Evolutionary conservation across 495 filamentous ascomycete genomes (phyloP).

Genomic region (Rostrohypoxylon terebratum): DNA sequence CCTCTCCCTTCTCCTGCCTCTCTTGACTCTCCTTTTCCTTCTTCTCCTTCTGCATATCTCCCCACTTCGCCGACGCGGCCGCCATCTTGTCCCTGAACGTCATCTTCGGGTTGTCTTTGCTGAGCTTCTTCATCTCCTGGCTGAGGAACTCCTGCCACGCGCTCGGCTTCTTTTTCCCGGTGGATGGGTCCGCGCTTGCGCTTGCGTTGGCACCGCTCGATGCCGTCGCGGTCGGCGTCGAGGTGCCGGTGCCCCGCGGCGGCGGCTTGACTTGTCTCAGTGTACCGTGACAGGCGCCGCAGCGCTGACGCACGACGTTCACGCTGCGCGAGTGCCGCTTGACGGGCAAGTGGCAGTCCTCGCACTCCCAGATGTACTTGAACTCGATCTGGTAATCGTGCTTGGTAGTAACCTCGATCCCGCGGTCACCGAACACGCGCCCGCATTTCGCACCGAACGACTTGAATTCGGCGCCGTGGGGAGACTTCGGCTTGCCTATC

Average conservation of each 20-base stretch:
- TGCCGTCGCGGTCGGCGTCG: not conserved
- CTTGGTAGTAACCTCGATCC: slow-evolving; percentile 82
- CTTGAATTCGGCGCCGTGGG: slow-evolving; percentile 89
- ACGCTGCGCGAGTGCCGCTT: slow-evolving; percentile 88
- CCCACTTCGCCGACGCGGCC: slow-evolving; percentile 60
- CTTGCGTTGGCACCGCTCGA: not conserved
- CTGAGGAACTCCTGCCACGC: slow-evolving; percentile 76
- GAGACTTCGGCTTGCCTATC: slow-evolving; percentile 70
- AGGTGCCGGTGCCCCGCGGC: slow-evolving; percentile 62
- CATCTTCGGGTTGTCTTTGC: slow-evolving; percentile 59
- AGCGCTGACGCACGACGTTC: slow-evolving; percentile 71
- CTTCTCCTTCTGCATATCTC: slow-evolving; percentile 14
- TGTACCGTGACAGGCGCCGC: slow-evolving; percentile 74
- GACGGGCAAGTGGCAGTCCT: slow-evolving; percentile 72
- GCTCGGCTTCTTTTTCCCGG: slow-evolving; percentile 47
- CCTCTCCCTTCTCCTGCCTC: slow-evolving; percentile 7
- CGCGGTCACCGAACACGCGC: slow-evolving; percentile 58
- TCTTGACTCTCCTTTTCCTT: not conserved
- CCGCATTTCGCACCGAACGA: slow-evolving; percentile 64
- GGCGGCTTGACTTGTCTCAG: slow-evolving; percentile 84
- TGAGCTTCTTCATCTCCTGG: slow-evolving; percentile 63
- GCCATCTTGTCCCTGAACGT: slow-evolving; percentile 71
- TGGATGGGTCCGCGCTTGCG: slow-evolving; percentile 25
- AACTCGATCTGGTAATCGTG: slow-evolving; percentile 89
- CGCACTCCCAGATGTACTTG: slow-evolving; percentile 89